A percentile compares a stretch with the other conserved stretches of the same genome.
Evolutionary conservation across 805 yeast species (phyloP).

Genomic region (Suhomyces sp.): DNA sequence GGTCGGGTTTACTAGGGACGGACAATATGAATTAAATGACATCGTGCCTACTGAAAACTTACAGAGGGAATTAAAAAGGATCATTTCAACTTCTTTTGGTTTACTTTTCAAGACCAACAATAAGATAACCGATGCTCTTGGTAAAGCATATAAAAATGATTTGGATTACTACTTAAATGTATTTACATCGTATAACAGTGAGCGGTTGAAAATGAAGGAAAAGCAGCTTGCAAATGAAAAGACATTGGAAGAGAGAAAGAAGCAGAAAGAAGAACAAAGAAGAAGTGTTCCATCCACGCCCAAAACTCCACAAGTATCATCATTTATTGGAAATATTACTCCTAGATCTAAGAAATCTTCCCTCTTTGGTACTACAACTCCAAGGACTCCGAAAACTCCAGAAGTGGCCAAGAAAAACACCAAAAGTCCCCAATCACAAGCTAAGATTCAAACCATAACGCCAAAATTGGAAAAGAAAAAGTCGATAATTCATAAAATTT

Average conservation of each 20-base stretch:
- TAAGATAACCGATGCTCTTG: constrained; percentile 20
- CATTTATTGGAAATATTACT: too few species aligned
- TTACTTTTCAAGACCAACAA: constrained; percentile 24
- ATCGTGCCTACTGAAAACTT: constrained; percentile 22
- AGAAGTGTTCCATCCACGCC: too few species aligned
- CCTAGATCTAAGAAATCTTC: too few species aligned
- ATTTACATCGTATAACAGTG: constrained; percentile 7
- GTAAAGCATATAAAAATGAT: constrained; percentile 18
- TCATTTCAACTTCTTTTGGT: constrained; percentile 20
- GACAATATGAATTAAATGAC: constrained; percentile 19
- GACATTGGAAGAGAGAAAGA: not conserved
- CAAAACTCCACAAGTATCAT: too few species aligned
- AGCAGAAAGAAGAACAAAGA: not conserved
- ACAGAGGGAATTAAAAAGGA: constrained; percentile 19
- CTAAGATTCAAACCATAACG: not conserved
- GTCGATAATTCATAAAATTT: constrained; percentile 10
- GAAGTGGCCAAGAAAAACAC: not conserved
- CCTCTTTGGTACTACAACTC: too few species aligned
- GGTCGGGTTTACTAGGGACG: constrained; percentile 16
- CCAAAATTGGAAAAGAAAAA: constrained; percentile 7
- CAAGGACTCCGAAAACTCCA: too few species aligned
- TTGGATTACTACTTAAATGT: constrained; percentile 14
- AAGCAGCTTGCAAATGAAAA: constrained; percentile 2
- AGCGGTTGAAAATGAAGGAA: constrained; percentile 3
- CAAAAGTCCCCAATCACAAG: not conserved